Evolutionary conservation across 2,329 filamentous ascomycete genomes (phyloP).

Genomic region (Ascochyta viciae-villosae): DNA sequence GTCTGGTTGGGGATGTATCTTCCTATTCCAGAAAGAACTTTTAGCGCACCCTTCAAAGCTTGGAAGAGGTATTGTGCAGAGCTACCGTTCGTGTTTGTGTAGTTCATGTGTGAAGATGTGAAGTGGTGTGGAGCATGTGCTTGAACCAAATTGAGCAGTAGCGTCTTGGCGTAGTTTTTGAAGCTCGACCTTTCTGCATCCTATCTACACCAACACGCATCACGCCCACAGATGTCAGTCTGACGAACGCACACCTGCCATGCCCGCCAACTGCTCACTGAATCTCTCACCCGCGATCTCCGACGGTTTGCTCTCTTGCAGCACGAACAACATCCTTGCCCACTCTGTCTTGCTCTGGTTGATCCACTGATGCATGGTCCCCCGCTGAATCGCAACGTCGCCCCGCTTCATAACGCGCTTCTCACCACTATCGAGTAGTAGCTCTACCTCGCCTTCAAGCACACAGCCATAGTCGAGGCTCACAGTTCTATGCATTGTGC

Average conservation of each 20-base stretch:
- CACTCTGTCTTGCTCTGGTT: constrained; percentile 44
- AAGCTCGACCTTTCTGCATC: not conserved
- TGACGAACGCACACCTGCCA: constrained; percentile 47
- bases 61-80: not conserved
- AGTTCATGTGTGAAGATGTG: constrained; percentile 11
- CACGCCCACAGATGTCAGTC: constrained; percentile 25
- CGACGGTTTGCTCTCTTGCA: constrained; percentile 46
- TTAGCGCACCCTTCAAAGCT: not conserved
- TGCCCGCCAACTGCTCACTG: constrained; percentile 45
- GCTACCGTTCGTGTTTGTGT: constrained; percentile 4
- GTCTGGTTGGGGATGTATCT: constrained; percentile 15
- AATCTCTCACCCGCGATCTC: constrained; percentile 40
- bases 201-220: not conserved
- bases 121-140: constrained; percentile 15
- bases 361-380: constrained; percentile 52
- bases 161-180: constrained; percentile 8
- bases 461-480: constrained; percentile 51
- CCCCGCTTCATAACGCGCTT: constrained; percentile 46
- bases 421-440: constrained; percentile 50
- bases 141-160: constrained; percentile 7
- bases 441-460: constrained; percentile 49
- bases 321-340: constrained; percentile 48
- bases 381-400: constrained; percentile 49
- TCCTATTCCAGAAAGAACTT: constrained; percentile 7
- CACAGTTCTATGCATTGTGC: constrained; percentile 52